Conservation (phyloP, 2,329 filamentous ascomycete genomes). For the Bimuria novae-zelandiae region DNA sequence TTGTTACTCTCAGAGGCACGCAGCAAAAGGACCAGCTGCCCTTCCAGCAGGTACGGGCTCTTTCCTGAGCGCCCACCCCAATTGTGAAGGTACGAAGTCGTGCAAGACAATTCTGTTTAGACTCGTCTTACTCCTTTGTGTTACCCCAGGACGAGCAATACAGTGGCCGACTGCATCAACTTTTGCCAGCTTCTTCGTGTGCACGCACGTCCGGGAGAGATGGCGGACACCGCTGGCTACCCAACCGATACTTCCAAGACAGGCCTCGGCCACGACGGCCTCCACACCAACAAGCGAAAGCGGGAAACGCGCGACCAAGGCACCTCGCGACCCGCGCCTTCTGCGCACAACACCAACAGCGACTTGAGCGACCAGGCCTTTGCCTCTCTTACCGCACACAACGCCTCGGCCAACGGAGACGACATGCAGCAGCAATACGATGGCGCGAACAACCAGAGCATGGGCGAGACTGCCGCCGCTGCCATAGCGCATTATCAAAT, state of each 20-base stretch:
- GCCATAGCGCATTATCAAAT: slow-evolving; percentile 59
- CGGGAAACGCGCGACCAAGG: slow-evolving; percentile 52
- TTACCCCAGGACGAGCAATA: too few relatives aligned
- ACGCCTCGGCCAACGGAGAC: slow-evolving; percentile 46
- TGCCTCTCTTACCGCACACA: slow-evolving; percentile 46
- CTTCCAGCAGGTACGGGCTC: slow-evolving; percentile 22
- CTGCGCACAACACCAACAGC: slow-evolving; percentile 35
- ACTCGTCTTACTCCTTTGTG: too few relatives aligned
- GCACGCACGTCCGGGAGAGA: slow-evolving; percentile 17
- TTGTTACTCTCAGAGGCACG: slow-evolving; percentile 20
- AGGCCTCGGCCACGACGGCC: slow-evolving; percentile 35
- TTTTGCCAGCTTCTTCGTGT: too few relatives aligned
- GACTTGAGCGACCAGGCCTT: slow-evolving; percentile 45
- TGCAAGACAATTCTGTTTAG: too few relatives aligned
- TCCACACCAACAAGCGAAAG: slow-evolving; percentile 52
- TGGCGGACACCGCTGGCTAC: slow-evolving; percentile 47
- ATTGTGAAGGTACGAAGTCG: too few relatives aligned
- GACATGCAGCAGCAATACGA: slow-evolving; percentile 54
- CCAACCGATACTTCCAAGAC: slow-evolving; percentile 40
- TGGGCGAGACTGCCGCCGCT: slow-evolving; percentile 65
- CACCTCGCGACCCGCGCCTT: slow-evolving; percentile 43
- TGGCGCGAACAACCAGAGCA: slow-evolving; percentile 53
- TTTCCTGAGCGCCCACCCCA: slow-evolving; percentile 18
- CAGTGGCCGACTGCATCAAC: too few relatives aligned
- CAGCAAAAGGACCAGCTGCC: slow-evolving; percentile 21